Evolutionary conservation across 2,329 filamentous ascomycete species (phyloP).

Genomic region (Epichloe uncinata): DNA sequence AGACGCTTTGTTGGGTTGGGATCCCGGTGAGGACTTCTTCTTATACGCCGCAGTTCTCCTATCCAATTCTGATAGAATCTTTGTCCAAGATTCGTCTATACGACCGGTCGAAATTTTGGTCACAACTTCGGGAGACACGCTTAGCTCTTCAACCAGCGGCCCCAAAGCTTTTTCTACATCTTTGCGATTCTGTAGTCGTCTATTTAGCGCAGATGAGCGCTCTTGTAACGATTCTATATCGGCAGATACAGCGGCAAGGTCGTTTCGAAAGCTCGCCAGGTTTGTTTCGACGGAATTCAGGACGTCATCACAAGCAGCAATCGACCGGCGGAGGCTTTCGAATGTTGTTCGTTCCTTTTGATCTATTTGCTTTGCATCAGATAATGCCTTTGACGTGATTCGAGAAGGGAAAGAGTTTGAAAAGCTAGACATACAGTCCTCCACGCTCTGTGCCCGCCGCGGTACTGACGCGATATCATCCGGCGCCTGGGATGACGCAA

Average conservation of each 20-base stretch:
- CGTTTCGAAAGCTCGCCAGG: slow-evolving; percentile 82
- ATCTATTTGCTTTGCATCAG: slow-evolving; percentile 31
- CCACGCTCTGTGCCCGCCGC: slow-evolving; percentile 46
- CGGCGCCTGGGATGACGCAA: slow-evolving; percentile 31
- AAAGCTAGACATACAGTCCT: slow-evolving; percentile 49
- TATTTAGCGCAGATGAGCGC: slow-evolving; percentile 69
- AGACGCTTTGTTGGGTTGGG: slow-evolving; percentile 57
- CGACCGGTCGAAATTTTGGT: slow-evolving; percentile 75
- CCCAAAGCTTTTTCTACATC: slow-evolving; percentile 79
- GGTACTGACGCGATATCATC: slow-evolving; percentile 10
- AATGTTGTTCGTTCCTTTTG: slow-evolving; percentile 74
- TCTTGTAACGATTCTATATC: slow-evolving; percentile 92
- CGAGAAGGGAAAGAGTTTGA: not conserved
- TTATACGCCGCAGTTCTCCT: slow-evolving; percentile 61
- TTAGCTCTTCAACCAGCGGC: slow-evolving; percentile 83
- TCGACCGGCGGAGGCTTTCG: slow-evolving; percentile 81
- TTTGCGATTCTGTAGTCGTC: slow-evolving; percentile 76
- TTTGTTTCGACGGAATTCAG: slow-evolving; percentile 88
- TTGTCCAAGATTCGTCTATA: slow-evolving; percentile 83
- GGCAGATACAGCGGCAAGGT: slow-evolving; percentile 80
- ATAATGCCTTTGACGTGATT: not conserved
- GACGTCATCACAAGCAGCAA: slow-evolving; percentile 82
- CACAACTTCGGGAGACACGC: slow-evolving; percentile 71
- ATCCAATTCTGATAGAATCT: slow-evolving; percentile 71
- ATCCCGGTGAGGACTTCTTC: slow-evolving; percentile 42